A percentile compares a stretch with the other conserved stretches of the same genome.
Conservation (phyloP, 305 asterid genomes). For the Solanum aculeatissimum region DNA sequence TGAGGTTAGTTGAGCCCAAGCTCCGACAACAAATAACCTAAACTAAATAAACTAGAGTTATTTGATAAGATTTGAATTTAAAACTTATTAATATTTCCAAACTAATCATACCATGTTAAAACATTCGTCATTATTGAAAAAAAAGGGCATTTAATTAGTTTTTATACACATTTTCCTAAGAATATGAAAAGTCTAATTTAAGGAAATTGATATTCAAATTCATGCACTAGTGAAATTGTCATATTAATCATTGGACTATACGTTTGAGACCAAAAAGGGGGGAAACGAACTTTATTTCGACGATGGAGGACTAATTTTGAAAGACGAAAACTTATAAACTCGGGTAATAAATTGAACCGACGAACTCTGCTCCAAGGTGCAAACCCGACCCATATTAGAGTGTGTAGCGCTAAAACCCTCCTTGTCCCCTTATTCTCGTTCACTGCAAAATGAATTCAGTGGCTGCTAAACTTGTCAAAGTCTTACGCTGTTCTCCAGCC, state of each 20-base stretch:
- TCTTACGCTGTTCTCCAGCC: conserved; percentile 22
- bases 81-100: neutral
- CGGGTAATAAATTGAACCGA: no score
- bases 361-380: neutral
- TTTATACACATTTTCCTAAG: neutral
- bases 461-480: conserved; percentile 23
- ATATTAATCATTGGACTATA: no score
- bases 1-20: neutral
- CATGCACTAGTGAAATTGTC: neutral
- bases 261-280: no score
- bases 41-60: neutral
- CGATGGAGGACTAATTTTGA: neutral
- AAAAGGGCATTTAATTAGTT: neutral
- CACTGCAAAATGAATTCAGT: conserved; percentile 32
- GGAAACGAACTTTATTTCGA: no score
- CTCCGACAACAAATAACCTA: neutral
- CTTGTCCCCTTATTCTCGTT: neutral
- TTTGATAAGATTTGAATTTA: neutral
- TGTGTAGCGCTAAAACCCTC: conserved; percentile 32
- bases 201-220: neutral
- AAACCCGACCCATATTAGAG: neutral
- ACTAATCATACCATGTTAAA: neutral
- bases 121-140: neutral
- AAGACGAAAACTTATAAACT: neutral
- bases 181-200: neutral